Percentiles rank a stretch among this genome's conserved stretches.
Evolutionary conservation across 257 asterid species (phyloP).

Genomic region (Pogostemon cablin): DNA sequence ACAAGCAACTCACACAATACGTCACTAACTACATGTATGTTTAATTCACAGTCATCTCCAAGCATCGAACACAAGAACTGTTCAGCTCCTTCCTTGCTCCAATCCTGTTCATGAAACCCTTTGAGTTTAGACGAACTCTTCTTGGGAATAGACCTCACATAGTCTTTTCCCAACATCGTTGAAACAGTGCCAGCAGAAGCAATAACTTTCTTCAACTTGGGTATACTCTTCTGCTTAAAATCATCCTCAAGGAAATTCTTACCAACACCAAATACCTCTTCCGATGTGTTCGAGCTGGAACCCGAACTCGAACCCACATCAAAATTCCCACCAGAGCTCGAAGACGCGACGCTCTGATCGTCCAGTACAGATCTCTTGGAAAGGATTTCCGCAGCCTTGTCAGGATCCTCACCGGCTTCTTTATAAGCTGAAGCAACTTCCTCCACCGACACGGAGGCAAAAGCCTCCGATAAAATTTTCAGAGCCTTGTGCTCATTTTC

Average conservation of each 20-base stretch:
- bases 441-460: slow-evolving; percentile 54
- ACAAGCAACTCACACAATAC: slow-evolving; percentile 70
- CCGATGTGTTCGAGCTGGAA: slow-evolving; percentile 55
- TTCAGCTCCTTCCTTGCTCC: slow-evolving; percentile 68
- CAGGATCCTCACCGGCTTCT: slow-evolving; percentile 51
- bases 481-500: slow-evolving; percentile 37
- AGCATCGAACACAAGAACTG: slow-evolving; percentile 83
- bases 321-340: slow-evolving; percentile 60
- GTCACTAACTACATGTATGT: slow-evolving; percentile 72
- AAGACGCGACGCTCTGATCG: slow-evolving; percentile 74
- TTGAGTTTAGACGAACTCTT: slow-evolving; percentile 50
- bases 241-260: slow-evolving; percentile 41
- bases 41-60: slow-evolving; percentile 71
- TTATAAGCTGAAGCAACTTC: slow-evolving; percentile 54
- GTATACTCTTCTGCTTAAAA: slow-evolving; percentile 48
- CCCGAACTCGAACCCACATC: slow-evolving; percentile 68
- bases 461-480: slow-evolving; percentile 47
- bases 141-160: slow-evolving; percentile 71
- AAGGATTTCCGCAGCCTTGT: slow-evolving; percentile 56
- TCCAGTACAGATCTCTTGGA: slow-evolving; percentile 40
- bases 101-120: slow-evolving; percentile 41
- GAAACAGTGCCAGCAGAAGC: slow-evolving; percentile 86
- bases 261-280: slow-evolving; percentile 41
- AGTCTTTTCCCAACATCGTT: slow-evolving; percentile 75
- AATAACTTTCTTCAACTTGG: slow-evolving; percentile 58